Percentiles rank a stretch among this genome's conserved stretches.
phyloP scores from a whole-genome alignment of 257 asterid genomes.

The Eustoma russellianum region DNA sequence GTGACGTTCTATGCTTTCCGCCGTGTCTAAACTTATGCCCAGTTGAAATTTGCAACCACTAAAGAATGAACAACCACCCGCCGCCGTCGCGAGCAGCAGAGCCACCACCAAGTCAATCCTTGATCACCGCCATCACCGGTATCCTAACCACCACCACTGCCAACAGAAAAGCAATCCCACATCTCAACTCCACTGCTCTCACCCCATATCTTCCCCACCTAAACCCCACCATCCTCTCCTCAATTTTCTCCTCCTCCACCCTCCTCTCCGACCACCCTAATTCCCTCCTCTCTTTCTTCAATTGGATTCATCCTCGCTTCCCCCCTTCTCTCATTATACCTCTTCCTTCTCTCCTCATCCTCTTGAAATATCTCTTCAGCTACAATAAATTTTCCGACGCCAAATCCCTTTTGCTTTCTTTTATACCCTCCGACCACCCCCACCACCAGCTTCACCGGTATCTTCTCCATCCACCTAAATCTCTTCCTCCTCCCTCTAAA shows the following conservation, averaged over 20 bases:
- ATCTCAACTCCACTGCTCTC: conserved; percentile 26
- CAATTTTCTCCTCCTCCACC: conserved; percentile 50
- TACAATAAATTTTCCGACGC: conserved; percentile 52
- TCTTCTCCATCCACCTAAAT: conserved; percentile 55
- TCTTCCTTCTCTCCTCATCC: conserved; percentile 44
- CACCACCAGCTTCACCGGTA: conserved; percentile 59
- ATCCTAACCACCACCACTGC: conserved; percentile 29
- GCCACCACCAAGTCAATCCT: conserved; percentile 23
- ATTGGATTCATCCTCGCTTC: conserved; percentile 42
- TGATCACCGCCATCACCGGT: conserved; percentile 35
- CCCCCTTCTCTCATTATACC: conserved; percentile 31
- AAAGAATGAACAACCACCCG: too few relatives aligned
- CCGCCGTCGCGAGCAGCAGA: too few relatives aligned
- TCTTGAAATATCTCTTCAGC: conserved; percentile 45
- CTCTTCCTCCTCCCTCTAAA: conserved; percentile 44
- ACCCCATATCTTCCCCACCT: conserved; percentile 45
- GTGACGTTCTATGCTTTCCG: too few relatives aligned
- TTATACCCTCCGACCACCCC: conserved; percentile 60
- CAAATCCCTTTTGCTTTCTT: conserved; percentile 38
- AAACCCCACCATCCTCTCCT: conserved; percentile 50
- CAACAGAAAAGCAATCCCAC: conserved; percentile 10
- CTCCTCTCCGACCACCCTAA: conserved; percentile 50
- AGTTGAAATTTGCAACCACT: too few relatives aligned
- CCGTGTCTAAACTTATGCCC: too few relatives aligned
- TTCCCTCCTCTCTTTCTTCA: conserved; percentile 43